Conservation (phyloP, 352 stramenopile species). For the Globisporangium lucens region DNA sequence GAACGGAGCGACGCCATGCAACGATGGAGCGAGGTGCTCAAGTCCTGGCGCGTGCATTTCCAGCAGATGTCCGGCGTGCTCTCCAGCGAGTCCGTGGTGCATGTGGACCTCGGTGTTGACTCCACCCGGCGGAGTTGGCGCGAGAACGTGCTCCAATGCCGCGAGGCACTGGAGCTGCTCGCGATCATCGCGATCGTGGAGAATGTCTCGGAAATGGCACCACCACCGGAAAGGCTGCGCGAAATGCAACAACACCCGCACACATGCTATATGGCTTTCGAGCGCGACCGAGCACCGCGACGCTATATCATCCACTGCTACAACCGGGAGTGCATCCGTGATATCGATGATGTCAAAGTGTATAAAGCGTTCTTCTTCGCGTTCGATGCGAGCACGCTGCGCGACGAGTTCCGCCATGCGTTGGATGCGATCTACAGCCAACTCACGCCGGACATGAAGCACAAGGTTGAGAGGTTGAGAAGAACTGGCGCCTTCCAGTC, state of each 20-base stretch:
- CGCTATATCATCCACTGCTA: neutral
- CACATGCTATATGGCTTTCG: too few relatives aligned
- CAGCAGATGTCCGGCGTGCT: too few relatives aligned
- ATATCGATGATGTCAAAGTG: neutral
- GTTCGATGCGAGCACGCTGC: neutral
- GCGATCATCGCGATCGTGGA: neutral
- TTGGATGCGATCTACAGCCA: neutral
- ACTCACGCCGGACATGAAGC: neutral
- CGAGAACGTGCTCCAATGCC: neutral
- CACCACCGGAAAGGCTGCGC: too few relatives aligned
- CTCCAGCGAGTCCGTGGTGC: too few relatives aligned
- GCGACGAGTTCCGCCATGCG: neutral
- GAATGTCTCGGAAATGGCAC: too few relatives aligned
- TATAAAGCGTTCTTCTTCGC: conserved; percentile 1
- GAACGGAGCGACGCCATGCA: too few relatives aligned
- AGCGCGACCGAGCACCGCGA: neutral
- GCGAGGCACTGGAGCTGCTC: neutral
- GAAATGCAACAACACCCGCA: too few relatives aligned
- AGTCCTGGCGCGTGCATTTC: too few relatives aligned
- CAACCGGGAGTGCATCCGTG: neutral
- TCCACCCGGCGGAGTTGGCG: too few relatives aligned
- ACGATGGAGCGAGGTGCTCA: too few relatives aligned
- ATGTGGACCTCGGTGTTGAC: too few relatives aligned
- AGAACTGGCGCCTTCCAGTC: neutral
- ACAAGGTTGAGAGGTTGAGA: neutral